These are phyloP conservation scores for Juncus effusus DNA, from an alignment of 176 grass and related monocot genomes.

Conservation along the genomic window DNA sequence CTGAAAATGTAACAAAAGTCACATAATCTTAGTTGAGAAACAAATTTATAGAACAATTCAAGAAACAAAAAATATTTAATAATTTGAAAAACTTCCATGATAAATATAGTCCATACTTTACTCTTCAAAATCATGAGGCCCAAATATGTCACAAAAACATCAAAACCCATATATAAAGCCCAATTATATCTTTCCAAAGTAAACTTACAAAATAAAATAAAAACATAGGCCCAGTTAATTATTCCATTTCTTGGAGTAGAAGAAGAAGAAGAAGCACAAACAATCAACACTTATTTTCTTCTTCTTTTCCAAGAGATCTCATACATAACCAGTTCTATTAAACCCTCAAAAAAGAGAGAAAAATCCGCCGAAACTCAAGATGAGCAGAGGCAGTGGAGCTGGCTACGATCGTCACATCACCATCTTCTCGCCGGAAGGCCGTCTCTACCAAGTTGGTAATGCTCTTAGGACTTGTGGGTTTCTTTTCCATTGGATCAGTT, in stretches of 20 bases:
- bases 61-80: no score
- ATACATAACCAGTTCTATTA: constrained; percentile 9
- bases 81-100: no score
- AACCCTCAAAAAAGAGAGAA: constrained; percentile 18
- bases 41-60: no score
- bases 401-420: constrained; percentile 99
- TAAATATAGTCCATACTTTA: no score
- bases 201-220: no score
- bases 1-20: no score
- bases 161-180: no score
- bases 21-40: no score
- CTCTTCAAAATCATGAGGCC: no score
- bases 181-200: no score
- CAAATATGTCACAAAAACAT: no score
- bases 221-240: no score
- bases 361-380: constrained; percentile 38
- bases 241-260: constrained; percentile 25
- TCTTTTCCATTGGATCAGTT: constrained; percentile 3
- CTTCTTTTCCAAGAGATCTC: constrained; percentile 14
- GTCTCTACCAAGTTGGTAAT: constrained; percentile 98
- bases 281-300: neutral
- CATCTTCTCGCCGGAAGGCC: constrained; percentile 97
- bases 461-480: neutral
- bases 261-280: neutral
- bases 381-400: constrained; percentile 81